Percentiles rank a stretch among this genome's conserved stretches.
phyloP scores from a whole-genome alignment of 208 protist species.

The Balamuthia mandrillaris region DNA sequence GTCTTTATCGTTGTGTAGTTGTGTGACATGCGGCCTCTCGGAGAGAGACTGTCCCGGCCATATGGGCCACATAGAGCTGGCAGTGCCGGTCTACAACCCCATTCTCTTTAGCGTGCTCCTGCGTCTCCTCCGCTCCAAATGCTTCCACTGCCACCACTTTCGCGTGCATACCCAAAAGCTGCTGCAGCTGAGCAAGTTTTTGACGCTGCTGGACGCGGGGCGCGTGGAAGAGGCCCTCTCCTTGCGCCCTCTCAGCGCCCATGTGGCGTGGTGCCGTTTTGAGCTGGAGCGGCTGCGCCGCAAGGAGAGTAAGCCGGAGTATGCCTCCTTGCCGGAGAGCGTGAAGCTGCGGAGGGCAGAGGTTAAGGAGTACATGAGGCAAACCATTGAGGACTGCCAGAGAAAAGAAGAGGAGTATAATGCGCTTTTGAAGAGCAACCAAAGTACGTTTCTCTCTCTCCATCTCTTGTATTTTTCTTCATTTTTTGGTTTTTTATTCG shows the following conservation, averaged over 20 bases:
- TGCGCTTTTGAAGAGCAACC: no score
- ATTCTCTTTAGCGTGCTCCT: conserved; percentile 69
- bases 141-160: conserved; percentile 76
- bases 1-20: conserved; percentile 56
- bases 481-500: no score
- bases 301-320: no score
- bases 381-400: no score
- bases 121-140: conserved; percentile 72
- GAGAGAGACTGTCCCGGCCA: conserved; percentile 82
- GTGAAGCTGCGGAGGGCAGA: no score
- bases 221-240: conserved; percentile 24
- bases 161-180: conserved; percentile 20
- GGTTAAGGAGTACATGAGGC: no score
- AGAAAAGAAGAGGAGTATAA: no score
- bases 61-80: conserved; percentile 84
- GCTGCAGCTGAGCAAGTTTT: background rate
- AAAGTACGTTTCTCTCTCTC: no score
- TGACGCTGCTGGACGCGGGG: conserved; percentile 37
- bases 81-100: conserved; percentile 81
- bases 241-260: background rate
- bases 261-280: background rate
- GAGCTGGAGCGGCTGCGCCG: background rate
- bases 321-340: no score
- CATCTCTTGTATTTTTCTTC: no score
- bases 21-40: conserved; percentile 74